Percentiles rank a stretch among this genome's conserved stretches.
Conservation (phyloP, 1,139 yeast species). For the Yamadazyma atmosphaerica region DNA sequence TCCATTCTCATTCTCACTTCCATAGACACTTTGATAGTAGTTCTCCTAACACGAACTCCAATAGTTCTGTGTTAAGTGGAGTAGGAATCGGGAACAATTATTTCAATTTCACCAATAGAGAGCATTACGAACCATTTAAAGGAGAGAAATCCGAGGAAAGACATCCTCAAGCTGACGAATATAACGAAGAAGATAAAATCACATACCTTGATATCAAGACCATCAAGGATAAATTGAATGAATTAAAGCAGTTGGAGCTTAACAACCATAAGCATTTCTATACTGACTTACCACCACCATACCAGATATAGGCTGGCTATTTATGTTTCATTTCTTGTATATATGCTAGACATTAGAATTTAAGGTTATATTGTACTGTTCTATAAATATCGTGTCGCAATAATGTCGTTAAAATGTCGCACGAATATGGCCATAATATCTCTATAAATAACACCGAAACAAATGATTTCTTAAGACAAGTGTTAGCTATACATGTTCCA, state of each 20-base stretch:
- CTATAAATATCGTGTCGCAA: too few relatives aligned
- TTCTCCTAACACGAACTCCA: constrained; percentile 16
- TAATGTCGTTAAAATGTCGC: too few relatives aligned
- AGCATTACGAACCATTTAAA: constrained; percentile 22
- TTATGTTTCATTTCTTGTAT: neutral
- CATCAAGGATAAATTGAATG: constrained; percentile 21
- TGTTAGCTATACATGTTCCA: neutral
- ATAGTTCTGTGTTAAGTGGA: constrained; percentile 24
- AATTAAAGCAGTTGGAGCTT: constrained; percentile 16
- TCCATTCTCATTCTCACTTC: constrained; percentile 21
- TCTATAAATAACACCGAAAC: too few relatives aligned
- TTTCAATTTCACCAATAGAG: constrained; percentile 30
- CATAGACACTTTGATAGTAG: constrained; percentile 15
- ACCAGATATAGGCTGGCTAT: constrained; percentile 10
- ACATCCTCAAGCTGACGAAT: constrained; percentile 12
- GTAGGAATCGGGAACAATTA: constrained; percentile 40
- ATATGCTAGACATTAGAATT: neutral
- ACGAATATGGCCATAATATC: too few relatives aligned
- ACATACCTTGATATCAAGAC: constrained; percentile 37
- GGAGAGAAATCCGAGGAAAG: constrained; percentile 12
- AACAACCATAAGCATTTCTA: constrained; percentile 15
- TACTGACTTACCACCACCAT: constrained; percentile 18
- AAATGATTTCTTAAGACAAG: neutral
- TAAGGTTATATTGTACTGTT: too few relatives aligned
- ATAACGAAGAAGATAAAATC: constrained; percentile 12